Base-by-base conservation (phyloP, 2,329 filamentous ascomycete species). In the Colletotrichum agaves region DNA sequence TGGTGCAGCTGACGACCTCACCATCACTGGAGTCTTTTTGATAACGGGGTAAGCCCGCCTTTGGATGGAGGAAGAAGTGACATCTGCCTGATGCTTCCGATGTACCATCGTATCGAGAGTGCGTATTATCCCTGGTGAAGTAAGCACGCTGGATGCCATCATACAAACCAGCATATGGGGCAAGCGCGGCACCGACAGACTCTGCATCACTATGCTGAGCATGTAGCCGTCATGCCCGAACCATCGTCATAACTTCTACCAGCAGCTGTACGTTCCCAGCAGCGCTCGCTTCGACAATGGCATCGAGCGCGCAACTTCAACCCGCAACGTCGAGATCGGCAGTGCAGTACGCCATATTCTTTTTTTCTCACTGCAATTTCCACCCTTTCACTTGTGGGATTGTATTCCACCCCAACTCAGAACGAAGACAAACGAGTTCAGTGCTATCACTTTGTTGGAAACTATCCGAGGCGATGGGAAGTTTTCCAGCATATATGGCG, bases 351-450 rank as follows among this genome's bases (percentile, higher is more conserved):
- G n/a, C n/a, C n/a, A n/a, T n/a, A n/a, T n/a, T n/a, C n/a, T n/a
- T n/a, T n/a, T n/a, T n/a, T n/a, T n/a, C n/a, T n/a, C n/a, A n/a
- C 61, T 3, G 61, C 49, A 13, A 63, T 63, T 6, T 63, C 6
- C 61, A 63, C n/a, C 58, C 61, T 58, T 63, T 12, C 61, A 63
- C 5, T 43, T 63, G 3, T 56, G 61, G 41, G 39, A 49, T 3
- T 58, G 41, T 15, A 17, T 35, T 3, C 61, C 61, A 15, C 35
- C 52, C 13, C 61, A 58, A n/a, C n/a, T n/a, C n/a, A n/a, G n/a
- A n/a, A n/a, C n/a, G n/a, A n/a, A n/a, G n/a, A n/a, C n/a, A n/a
- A 49, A 17, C 31, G 61, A 23, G 53, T 37, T 2, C 19, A 6
- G 13, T 37, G 33, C 13, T 63, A 63, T 31, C 61, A 35, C 3